These are phyloP conservation scores for Luzula sylvatica DNA, from an alignment of 176 grass and related monocot species.

Conservation along the genomic window DNA sequence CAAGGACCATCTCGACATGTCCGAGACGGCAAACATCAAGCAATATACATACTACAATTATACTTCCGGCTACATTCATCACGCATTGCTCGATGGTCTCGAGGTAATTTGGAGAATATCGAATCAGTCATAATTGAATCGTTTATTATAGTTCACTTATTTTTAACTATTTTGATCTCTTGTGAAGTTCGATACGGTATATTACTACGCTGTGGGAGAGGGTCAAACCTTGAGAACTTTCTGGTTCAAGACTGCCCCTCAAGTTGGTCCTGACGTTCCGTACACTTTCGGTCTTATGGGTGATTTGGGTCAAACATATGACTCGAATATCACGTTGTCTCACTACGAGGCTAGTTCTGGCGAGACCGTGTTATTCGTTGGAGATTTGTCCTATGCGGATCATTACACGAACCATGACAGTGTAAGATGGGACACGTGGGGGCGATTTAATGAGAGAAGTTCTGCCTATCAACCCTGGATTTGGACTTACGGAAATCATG, in stretches of 20 bases:
- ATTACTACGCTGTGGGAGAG: conserved; percentile 50
- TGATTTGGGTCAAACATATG: conserved; percentile 56
- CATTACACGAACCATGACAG: conserved; percentile 43
- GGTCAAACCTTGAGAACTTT: conserved; percentile 21
- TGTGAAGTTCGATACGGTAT: conserved; percentile 29
- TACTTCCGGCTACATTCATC: conserved; percentile 82
- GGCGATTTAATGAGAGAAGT: conserved; percentile 44
- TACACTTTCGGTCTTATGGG: conserved; percentile 79
- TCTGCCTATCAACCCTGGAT: conserved; percentile 64
- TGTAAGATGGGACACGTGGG: conserved; percentile 60
- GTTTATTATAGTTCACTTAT: no score
- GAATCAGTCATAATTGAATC: no score
- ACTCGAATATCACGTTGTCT: conserved; percentile 49
- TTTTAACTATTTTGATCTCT: no score
- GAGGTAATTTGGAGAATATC: no score
- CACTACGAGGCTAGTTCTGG: conserved; percentile 36
- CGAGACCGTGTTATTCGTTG: conserved; percentile 40
- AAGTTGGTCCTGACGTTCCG: conserved; percentile 56
- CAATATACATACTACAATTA: conserved; percentile 64
- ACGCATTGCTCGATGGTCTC: conserved; percentile 33
- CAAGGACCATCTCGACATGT: conserved; percentile 18
- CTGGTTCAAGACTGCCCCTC: conserved; percentile 30
- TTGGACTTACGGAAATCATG: conserved; percentile 62
- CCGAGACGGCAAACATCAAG: conserved; percentile 20
- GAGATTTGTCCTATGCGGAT: conserved; percentile 65